These are phyloP conservation scores for Olyra latifolia DNA, from an alignment of 176 grass and related monocot species.

Conservation along the genomic window DNA sequence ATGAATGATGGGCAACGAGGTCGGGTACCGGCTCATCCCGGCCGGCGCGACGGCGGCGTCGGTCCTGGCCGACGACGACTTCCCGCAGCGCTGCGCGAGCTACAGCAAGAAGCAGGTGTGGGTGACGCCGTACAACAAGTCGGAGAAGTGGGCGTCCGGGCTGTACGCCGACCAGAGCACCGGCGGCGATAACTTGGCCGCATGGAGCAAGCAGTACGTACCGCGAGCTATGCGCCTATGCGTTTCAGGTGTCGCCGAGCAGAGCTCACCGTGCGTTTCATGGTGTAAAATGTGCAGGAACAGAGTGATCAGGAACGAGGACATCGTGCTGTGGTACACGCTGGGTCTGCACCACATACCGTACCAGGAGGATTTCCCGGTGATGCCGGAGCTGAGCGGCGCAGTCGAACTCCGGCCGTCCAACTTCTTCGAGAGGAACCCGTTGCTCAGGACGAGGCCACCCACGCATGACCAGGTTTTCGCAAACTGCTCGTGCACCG, in stretches of 20 bases:
- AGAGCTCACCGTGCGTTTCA: background rate
- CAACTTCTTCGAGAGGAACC: conserved; percentile 92
- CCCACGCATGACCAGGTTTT: background rate
- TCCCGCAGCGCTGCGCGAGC: conserved; percentile 59
- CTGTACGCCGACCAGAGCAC: conserved; percentile 75
- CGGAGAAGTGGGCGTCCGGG: conserved; percentile 80
- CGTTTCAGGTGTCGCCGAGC: background rate
- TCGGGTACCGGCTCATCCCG: conserved; percentile 56
- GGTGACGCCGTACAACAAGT: conserved; percentile 68
- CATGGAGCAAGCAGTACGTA: conserved; percentile 38
- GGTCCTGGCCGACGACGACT: conserved; percentile 68
- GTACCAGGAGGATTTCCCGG: conserved; percentile 85
- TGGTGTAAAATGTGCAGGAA: conserved; percentile 28
- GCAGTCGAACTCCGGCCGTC: conserved; percentile 73
- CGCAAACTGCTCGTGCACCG: background rate
- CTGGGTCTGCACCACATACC: conserved; percentile 75
- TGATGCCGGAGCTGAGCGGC: conserved; percentile 68
- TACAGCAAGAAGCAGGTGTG: conserved; percentile 77
- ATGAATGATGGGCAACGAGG: conserved; percentile 56
- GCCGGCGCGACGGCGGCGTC: conserved; percentile 51
- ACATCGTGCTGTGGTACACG: conserved; percentile 92
- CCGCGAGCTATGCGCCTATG: too few relatives aligned
- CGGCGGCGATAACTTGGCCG: conserved; percentile 59
- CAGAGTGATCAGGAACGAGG: conserved; percentile 43
- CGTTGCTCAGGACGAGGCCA: conserved; percentile 30